These are phyloP conservation scores for Debaryomyces robertsiae DNA, from an alignment of 1,139 yeast species.

Conservation along the genomic window DNA sequence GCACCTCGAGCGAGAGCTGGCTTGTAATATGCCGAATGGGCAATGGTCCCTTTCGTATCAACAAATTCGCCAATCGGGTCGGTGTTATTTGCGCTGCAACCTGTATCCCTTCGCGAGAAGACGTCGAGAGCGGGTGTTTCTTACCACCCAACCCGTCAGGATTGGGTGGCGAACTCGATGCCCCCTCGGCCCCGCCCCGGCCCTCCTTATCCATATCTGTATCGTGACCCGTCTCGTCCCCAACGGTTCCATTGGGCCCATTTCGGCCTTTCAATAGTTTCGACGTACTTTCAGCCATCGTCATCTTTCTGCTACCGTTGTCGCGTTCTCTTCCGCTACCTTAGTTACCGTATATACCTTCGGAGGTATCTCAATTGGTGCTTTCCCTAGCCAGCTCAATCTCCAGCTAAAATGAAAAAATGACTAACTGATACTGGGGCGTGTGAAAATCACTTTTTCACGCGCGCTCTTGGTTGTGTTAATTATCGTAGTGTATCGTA, in stretches of 20 bases:
- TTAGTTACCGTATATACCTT: neutral
- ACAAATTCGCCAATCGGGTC: constrained; percentile 67
- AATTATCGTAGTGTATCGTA: no score
- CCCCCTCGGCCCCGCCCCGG: constrained; percentile 1
- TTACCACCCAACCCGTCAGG: constrained; percentile 11
- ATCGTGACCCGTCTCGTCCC: constrained; percentile 4
- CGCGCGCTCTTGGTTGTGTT: no score
- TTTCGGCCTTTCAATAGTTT: neutral
- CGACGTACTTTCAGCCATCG: constrained; percentile 8
- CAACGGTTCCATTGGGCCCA: neutral
- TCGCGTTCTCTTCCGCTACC: neutral
- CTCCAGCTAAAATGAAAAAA: neutral
- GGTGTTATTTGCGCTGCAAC: constrained; percentile 89
- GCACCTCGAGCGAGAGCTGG: constrained; percentile 73
- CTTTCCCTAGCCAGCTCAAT: no score
- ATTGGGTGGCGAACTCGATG: constrained; percentile 6
- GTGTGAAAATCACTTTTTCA: neutral
- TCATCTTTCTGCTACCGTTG: neutral
- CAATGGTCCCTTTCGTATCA: constrained; percentile 78
- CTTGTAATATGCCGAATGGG: constrained; percentile 89
- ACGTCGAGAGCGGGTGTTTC: constrained; percentile 59
- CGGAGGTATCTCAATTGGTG: neutral
- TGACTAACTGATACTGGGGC: neutral
- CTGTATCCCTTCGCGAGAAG: constrained; percentile 85
- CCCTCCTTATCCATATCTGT: neutral